These are phyloP conservation scores for Aspergillus intermedius DNA, from an alignment of 2,329 filamentous ascomycete species.

Conservation along the genomic window DNA sequence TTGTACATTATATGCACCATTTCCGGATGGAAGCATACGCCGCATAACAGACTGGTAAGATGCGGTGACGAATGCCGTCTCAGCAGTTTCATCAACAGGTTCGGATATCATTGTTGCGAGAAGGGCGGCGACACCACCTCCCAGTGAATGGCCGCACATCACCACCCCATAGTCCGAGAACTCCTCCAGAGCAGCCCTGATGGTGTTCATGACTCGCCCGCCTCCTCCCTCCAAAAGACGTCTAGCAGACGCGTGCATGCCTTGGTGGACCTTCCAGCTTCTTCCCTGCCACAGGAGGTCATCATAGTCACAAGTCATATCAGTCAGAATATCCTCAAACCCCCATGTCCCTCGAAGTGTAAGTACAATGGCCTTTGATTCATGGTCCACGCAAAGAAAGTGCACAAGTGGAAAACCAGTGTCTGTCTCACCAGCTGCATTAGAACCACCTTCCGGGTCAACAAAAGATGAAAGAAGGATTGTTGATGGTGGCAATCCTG, in stretches of 20 bases:
- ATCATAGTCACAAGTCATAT: constrained; percentile 69
- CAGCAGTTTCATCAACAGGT: constrained; percentile 44
- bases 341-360: constrained; percentile 66
- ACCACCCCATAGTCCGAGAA: constrained; percentile 65
- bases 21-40: constrained; percentile 32
- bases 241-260: constrained; percentile 64
- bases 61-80: constrained; percentile 59
- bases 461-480: constrained; percentile 63
- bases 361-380: constrained; percentile 65
- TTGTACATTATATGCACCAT: constrained; percentile 11
- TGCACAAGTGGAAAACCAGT: constrained; percentile 65
- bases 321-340: constrained; percentile 66
- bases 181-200: constrained; percentile 59
- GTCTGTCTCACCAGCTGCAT: constrained; percentile 57
- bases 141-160: constrained; percentile 63
- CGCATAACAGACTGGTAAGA: constrained; percentile 29
- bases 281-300: constrained; percentile 53
- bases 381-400: constrained; percentile 65
- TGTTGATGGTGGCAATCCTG: constrained; percentile 39
- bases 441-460: constrained; percentile 61
- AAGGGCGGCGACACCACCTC: constrained; percentile 63
- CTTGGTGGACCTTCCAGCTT: constrained; percentile 65
- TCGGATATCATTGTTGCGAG: constrained; percentile 66
- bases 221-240: constrained; percentile 62
- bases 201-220: constrained; percentile 58